Conservation (phyloP, 148 eudicot genomes). For the Mesembryanthemum crystallinum region DNA sequence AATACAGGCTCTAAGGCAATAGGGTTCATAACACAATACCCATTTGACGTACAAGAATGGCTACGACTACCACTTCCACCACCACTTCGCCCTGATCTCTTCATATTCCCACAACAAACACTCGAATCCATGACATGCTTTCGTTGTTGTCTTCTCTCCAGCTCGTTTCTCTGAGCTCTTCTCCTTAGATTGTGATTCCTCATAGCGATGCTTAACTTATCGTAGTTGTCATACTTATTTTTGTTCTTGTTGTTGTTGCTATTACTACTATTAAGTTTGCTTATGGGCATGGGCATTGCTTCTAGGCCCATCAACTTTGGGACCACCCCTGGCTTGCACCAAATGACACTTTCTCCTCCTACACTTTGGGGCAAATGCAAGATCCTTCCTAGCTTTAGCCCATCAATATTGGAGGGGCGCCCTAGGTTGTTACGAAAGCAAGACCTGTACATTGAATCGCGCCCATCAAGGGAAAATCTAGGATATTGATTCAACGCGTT, state of each 20-base stretch:
- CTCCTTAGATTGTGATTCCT: conserved; percentile 42
- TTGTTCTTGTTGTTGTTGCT: neutral
- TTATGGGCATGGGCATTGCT: conserved; percentile 68
- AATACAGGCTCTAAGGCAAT: conserved; percentile 30
- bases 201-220: conserved; percentile 32
- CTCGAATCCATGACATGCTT: conserved; percentile 19
- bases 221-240: neutral
- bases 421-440: conserved; percentile 39
- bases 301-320: conserved; percentile 87
- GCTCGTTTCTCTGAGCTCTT: conserved; percentile 40
- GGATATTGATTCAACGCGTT: conserved; percentile 85
- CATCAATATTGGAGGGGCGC: conserved; percentile 13
- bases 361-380: conserved; percentile 43
- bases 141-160: conserved; percentile 31
- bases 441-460: conserved; percentile 76
- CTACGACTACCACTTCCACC: conserved; percentile 13
- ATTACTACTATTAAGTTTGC: conserved; percentile 22
- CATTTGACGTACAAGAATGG: conserved; percentile 30
- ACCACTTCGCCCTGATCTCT: conserved; percentile 21
- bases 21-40: conserved; percentile 50
- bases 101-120: conserved; percentile 16
- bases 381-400: conserved; percentile 26
- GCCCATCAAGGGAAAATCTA: conserved; percentile 88
- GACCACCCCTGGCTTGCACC: conserved; percentile 92
- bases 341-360: conserved; percentile 78